Evolutionary conservation across 208 protist genomes (phyloP).

Genomic region (Acanthamoeba triangularis): DNA sequence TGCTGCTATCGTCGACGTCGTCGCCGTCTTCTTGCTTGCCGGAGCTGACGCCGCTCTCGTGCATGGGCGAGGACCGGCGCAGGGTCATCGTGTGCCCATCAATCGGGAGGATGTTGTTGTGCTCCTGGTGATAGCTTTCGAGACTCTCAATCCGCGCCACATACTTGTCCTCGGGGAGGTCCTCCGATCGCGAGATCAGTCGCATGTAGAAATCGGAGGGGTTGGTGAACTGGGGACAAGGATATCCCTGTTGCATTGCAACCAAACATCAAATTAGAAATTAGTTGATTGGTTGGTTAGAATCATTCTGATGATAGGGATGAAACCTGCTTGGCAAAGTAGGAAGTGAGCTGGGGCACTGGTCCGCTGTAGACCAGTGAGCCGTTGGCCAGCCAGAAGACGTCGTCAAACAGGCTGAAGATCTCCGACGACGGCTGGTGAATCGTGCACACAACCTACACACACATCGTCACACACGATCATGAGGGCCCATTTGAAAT

Average conservation of each 20-base stretch:
- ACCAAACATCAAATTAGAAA: too few relatives aligned
- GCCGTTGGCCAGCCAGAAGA: constrained; percentile 94
- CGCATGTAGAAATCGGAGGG: constrained; percentile 60
- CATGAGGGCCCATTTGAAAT: constrained; percentile 33
- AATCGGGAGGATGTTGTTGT: constrained; percentile 24
- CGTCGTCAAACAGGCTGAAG: constrained; percentile 94
- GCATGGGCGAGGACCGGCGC: neutral
- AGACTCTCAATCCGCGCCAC: neutral
- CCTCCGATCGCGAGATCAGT: neutral
- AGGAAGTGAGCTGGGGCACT: neutral
- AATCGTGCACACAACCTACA: constrained; percentile 93
- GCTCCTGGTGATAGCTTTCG: constrained; percentile 25
- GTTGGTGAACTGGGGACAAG: constrained; percentile 70
- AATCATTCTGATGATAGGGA: too few relatives aligned
- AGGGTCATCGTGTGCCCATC: neutral
- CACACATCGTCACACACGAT: constrained; percentile 55
- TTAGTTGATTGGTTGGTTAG: too few relatives aligned
- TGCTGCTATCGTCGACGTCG: neutral
- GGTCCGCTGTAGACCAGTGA: constrained; percentile 93
- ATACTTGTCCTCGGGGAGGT: constrained; percentile 23
- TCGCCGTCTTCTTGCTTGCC: neutral
- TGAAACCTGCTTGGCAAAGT: constrained; percentile 43
- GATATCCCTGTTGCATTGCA: constrained; percentile 31
- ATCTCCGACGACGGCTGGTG: constrained; percentile 96
- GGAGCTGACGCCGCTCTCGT: too few relatives aligned